A percentile compares a stretch with the other conserved stretches of the same genome.
These are phyloP conservation scores for Saccharum officinarum DNA, from an alignment of 176 grass and related monocot species.

Conservation along the genomic window DNA sequence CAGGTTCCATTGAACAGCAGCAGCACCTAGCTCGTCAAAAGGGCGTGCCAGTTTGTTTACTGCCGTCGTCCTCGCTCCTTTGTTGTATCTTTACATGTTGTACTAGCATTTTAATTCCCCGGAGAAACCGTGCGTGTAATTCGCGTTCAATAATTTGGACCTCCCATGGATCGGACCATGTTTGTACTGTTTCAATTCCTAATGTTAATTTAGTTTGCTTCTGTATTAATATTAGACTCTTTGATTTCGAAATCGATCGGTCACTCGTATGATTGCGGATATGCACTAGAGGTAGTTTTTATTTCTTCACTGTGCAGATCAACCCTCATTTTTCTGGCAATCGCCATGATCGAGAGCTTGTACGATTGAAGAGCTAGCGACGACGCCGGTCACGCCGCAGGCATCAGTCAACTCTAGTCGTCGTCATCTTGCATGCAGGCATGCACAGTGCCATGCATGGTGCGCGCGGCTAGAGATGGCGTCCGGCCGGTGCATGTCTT, in stretches of 20 bases:
- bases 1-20: conserved; percentile 10
- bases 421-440: not conserved
- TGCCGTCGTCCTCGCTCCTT: not conserved
- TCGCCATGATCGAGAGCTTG: not conserved
- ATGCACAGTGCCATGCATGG: not conserved
- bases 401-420: not conserved
- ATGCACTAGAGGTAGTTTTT: not conserved
- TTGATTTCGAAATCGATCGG: not conserved
- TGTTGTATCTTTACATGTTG: not conserved
- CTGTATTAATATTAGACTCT: not conserved
- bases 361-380: not conserved
- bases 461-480: not conserved
- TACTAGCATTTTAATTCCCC: not conserved
- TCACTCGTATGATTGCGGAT: no score
- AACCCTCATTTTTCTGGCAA: no score
- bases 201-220: not conserved
- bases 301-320: no score
- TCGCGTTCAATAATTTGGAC: not conserved
- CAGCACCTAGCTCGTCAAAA: not conserved
- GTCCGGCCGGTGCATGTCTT: not conserved
- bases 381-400: not conserved
- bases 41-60: not conserved
- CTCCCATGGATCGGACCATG: not conserved
- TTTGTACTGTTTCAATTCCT: not conserved
- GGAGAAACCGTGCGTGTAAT: not conserved